A percentile compares a stretch with the other conserved stretches of the same genome.
These are phyloP conservation scores for Ceratobasidium papillatum DNA, from an alignment of 1,284 basidiomycete genomes.

Conservation along the genomic window DNA sequence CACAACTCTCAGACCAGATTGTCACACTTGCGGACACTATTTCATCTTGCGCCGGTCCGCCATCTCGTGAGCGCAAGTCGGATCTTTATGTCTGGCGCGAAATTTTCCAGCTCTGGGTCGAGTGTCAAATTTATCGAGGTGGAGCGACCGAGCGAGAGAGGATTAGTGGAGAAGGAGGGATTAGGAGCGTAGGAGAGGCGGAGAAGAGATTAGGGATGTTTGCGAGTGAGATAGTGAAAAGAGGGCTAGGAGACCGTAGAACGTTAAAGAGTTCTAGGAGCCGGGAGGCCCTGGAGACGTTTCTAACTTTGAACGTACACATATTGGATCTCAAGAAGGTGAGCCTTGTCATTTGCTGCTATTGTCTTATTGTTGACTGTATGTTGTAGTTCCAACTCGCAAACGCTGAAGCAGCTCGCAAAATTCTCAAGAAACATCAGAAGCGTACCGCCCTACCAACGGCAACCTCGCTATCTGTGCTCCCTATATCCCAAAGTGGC, in stretches of 20 bases:
- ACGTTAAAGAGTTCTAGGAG: constrained; percentile 73
- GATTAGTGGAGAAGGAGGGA: constrained; percentile 48
- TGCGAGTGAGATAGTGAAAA: constrained; percentile 69
- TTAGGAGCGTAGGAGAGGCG: constrained; percentile 66
- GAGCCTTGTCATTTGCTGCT: constrained; percentile 44
- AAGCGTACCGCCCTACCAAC: constrained; percentile 79
- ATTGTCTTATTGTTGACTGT: neutral
- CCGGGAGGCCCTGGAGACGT: constrained; percentile 74
- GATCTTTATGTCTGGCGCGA: constrained; percentile 95
- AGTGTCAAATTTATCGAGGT: constrained; percentile 85
- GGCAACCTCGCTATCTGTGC: constrained; percentile 20
- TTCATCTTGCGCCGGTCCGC: constrained; percentile 67
- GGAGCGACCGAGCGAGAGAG: constrained; percentile 78
- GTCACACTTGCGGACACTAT: constrained; percentile 67
- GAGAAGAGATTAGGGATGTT: constrained; percentile 79
- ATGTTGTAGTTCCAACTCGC: constrained; percentile 74
- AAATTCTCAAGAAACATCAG: constrained; percentile 94
- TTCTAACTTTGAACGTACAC: constrained; percentile 82
- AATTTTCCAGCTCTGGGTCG: constrained; percentile 89
- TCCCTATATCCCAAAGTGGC: constrained; percentile 49
- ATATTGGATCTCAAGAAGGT: constrained; percentile 89
- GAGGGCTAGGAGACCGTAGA: constrained; percentile 65
- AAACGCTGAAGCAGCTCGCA: constrained; percentile 87
- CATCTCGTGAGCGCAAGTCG: constrained; percentile 57
- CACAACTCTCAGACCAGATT: constrained; percentile 71